Percentiles rank a stretch among this genome's conserved stretches.
Conservation (phyloP, 768 basidiomycete genomes). For the Pisolithus marmoratus region DNA sequence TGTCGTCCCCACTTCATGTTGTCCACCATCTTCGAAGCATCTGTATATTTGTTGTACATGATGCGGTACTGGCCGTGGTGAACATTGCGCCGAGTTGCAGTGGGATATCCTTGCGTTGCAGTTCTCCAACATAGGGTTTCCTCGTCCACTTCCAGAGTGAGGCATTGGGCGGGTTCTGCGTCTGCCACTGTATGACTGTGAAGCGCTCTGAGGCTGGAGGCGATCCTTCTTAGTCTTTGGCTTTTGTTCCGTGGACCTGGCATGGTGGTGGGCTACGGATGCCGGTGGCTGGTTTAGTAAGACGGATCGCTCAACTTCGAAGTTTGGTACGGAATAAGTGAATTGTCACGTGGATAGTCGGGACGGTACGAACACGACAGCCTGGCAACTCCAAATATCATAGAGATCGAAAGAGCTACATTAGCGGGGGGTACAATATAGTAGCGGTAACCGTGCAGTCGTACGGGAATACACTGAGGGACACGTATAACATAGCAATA, state of each 20-base stretch:
- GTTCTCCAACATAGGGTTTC: conserved; percentile 16
- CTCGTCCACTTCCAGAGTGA: conserved; percentile 20
- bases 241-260: no score
- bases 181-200: neutral
- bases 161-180: conserved; percentile 6
- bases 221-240: no score
- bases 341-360: neutral
- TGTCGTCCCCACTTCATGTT: conserved; percentile 3
- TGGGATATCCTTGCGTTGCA: conserved; percentile 16
- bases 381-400: neutral
- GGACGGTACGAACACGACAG: neutral
- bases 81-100: conserved; percentile 14
- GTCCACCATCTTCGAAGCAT: conserved; percentile 22
- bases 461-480: conserved; percentile 1
- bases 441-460: neutral
- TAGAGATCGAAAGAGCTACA: no score
- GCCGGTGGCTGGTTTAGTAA: no score
- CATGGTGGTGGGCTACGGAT: no score
- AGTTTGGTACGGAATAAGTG: neutral
- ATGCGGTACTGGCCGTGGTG: conserved; percentile 23
- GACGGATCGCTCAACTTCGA: neutral
- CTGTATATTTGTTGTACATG: conserved; percentile 22
- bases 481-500: conserved; percentile 9
- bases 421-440: neutral
- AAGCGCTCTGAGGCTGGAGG: neutral